phyloP scores from a whole-genome alignment of 1,284 basidiomycete genomes.

The Phlebopus sp. region DNA sequence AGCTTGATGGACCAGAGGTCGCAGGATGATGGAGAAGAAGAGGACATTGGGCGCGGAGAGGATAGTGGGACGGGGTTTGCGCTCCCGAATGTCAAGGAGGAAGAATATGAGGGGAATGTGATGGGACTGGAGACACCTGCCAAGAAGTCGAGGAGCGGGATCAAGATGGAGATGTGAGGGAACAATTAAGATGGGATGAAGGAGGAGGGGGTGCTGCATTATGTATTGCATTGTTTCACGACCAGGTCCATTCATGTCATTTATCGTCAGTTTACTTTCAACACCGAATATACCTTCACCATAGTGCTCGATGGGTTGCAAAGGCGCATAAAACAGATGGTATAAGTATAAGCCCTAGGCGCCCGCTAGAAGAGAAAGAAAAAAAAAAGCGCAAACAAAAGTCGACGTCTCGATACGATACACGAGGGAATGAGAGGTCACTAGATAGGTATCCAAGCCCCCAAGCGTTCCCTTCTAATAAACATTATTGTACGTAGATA shows the following conservation, averaged over 20 bases:
- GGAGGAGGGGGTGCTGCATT: not conserved
- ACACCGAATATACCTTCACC: conserved; percentile 13
- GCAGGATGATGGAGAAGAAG: conserved; percentile 19
- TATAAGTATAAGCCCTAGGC: conserved; percentile 24
- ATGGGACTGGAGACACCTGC: conserved; percentile 20
- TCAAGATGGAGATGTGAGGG: conserved; percentile 10
- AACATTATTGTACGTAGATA: conserved; percentile 31
- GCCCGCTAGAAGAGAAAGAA: conserved; percentile 2
- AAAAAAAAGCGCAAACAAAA: conserved; percentile 1
- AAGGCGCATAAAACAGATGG: conserved; percentile 6
- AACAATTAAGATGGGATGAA: not conserved
- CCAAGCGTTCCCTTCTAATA: conserved; percentile 22
- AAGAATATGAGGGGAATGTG: conserved; percentile 25
- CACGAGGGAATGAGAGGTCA: conserved; percentile 13
- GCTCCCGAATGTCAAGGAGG: conserved; percentile 22
- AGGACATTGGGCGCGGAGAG: conserved; percentile 11
- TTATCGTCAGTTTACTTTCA: not conserved
- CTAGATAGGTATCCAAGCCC: conserved; percentile 31
- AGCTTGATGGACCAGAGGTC: conserved; percentile 2
- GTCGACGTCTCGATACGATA: conserved; percentile 8
- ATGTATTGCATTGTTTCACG: not conserved
- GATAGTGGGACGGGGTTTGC: conserved; percentile 17
- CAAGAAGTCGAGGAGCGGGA: conserved; percentile 25
- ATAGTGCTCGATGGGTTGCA: conserved; percentile 3
- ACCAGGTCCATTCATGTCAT: not conserved